Evolutionary conservation across 2,329 filamentous ascomycete genomes (phyloP), one percentile per base, ranked within the genome.

Genomic region (Basipetospora sp.): DNA sequence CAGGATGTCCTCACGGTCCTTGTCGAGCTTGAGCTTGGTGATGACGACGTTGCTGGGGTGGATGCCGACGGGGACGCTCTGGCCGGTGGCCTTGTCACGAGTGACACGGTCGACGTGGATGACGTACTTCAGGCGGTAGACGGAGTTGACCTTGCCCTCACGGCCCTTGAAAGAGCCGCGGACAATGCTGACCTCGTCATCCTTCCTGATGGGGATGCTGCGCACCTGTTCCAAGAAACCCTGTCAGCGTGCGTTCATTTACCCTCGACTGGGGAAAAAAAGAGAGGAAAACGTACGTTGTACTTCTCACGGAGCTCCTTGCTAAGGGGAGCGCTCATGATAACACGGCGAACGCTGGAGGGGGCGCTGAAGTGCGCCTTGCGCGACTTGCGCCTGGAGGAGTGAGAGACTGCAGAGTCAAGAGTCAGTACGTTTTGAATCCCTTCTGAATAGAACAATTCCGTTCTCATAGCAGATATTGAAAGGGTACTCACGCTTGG

Each of bases 301-400:
- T 98, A 83, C 79, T 98, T 90, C 70, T 94, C 87, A 62, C 86
- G 80, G 62, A 98, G 78, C 73, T 98, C 90, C 76, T 94, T 93
- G 73, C 74, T 82, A 53, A 94, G 76, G 56, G 84, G 82, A 53
- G 90, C 87, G 71, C 81, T 88, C 87, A 98, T 94, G 72, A 94
- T 94, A 56, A 80, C 74, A 63, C 90, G 85, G 67, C 90, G 87
- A 62, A 84, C 75, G 71, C 81, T 86, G 64, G 87, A 94, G 53
- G 87, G 86, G 52, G 90, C 90, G 63, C 74, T 71, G 78, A 93
- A 98, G 77, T 98, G 88, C 63, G 85, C 83, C 76, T 94, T 94
- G 69, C 90, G 85, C 70, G 85, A 90, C 85, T 98, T 98, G 72
- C 88, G 81, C 70, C 88, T 79, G 60, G 86, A 94, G 66, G 83